Evolutionary conservation across 306 rosid genomes (phyloP), one percentile per base, ranked within the genome.

Genomic region (Glycine soja): DNA sequence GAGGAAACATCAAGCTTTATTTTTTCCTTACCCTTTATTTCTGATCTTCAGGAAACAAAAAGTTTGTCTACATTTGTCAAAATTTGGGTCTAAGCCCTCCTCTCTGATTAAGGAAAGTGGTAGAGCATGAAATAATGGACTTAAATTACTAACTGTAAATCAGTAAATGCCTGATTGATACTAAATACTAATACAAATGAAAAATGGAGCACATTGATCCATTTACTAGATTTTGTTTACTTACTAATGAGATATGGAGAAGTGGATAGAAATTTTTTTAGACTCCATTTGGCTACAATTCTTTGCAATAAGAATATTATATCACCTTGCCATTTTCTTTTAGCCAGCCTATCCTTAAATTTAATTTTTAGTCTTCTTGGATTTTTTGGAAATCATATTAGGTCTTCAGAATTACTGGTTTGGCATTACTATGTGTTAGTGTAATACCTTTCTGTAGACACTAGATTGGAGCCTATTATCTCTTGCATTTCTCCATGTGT

Each of bases 361-460:
- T 67, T 67, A 4, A 42, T 66, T 42, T 67, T 43, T 63, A 63
- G 45, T 34, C 46, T 67, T 62, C 45, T 68, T 8, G 70, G 24
- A 66, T 40, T 14, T 38, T n/a, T 66, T 15, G 12, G 52, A 66
- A 66, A 42, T 40, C 2, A 10, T 38, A 3, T n/a, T 3, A 40
- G 14, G 53, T 8, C 8, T 15, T 16, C 72, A 67, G 36, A 67
- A 43, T 42, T 58, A 10, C 38, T 9, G 65, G 65, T n/a, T 4
- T 53, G 15, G n/a, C 72, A 67, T 15, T 38, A 40, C 34, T 42
- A 53, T 16, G 52, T 42, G 72, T 42, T 8, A 67, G n/a, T 67
- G 53, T n/a, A 67, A 67, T 67, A 42, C 14, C 36, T 8, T 67
- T 9, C 4, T 14, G 72, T 43, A 8, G 72, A 67, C 12, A 15